Percentiles rank a stretch among this genome's conserved stretches.
phyloP scores from a whole-genome alignment of 208 protist species.

The Acanthamoeba healyi region DNA sequence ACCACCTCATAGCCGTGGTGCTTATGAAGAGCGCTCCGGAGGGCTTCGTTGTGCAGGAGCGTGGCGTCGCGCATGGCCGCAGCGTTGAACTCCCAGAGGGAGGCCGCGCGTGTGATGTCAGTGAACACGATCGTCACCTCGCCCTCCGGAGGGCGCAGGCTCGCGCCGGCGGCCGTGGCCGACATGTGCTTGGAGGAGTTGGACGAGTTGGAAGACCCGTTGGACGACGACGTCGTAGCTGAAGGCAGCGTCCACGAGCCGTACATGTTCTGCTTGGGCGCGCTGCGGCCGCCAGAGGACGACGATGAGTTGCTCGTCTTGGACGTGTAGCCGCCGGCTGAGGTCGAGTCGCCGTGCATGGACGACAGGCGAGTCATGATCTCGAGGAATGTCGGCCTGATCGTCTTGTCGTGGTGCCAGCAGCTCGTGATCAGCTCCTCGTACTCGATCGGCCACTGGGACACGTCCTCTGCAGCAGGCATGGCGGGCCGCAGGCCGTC shows the following conservation, averaged over 20 bases:
- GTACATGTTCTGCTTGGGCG: background rate
- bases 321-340: background rate
- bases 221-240: background rate
- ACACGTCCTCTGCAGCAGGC: background rate
- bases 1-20: slow-evolving; percentile 62
- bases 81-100: slow-evolving; percentile 28
- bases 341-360: slow-evolving; percentile 32
- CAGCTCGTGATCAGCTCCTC: slow-evolving; percentile 19
- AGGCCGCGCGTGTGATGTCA: slow-evolving; percentile 22
- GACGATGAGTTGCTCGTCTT: background rate
- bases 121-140: slow-evolving; percentile 55
- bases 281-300: background rate
- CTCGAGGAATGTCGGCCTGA: slow-evolving; percentile 57
- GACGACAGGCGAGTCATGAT: slow-evolving; percentile 38
- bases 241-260: slow-evolving; percentile 12
- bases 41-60: slow-evolving; percentile 52
- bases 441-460: background rate
- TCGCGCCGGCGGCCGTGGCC: background rate
- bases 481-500: background rate
- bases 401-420: background rate
- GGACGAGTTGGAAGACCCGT: background rate
- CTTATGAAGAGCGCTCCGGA: background rate
- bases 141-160: background rate
- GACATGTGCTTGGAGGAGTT: background rate
- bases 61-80: slow-evolving; percentile 7